These are phyloP conservation scores for Myxozyma mucilagina DNA, from an alignment of 805 yeast genomes.

Conservation along the genomic window DNA sequence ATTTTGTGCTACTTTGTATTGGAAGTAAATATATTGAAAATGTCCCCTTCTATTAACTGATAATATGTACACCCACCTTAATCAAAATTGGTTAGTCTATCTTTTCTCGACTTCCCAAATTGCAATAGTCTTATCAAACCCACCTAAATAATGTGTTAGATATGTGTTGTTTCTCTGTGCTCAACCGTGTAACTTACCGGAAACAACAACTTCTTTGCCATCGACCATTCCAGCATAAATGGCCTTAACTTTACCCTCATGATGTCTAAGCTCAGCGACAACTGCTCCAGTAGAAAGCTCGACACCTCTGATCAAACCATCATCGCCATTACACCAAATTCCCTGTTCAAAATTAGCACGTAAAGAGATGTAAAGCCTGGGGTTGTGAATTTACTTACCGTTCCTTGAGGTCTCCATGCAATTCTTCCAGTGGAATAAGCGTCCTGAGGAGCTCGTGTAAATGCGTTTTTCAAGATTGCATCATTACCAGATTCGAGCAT, in stretches of 20 bases:
- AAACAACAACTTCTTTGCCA: conserved; percentile 46
- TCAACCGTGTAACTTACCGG: conserved; percentile 38
- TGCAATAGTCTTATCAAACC: conserved; percentile 47
- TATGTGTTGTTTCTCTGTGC: neutral
- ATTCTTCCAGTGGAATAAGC: conserved; percentile 58
- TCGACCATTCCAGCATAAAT: conserved; percentile 38
- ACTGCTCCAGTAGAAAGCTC: conserved; percentile 48
- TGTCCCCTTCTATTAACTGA: too few species aligned
- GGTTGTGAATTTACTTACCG: conserved; percentile 7
- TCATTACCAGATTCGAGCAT: conserved; percentile 43
- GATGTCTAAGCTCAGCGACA: conserved; percentile 41
- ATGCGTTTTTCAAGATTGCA: conserved; percentile 47
- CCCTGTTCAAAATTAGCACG: conserved; percentile 42
- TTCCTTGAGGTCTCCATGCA: conserved; percentile 46
- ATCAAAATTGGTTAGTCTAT: neutral
- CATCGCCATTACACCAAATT: conserved; percentile 69
- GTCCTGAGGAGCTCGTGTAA: conserved; percentile 65
- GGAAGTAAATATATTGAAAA: neutral
- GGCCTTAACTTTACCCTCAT: conserved; percentile 53
- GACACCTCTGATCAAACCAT: conserved; percentile 62
- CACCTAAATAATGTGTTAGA: conserved; percentile 35
- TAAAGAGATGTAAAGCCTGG: neutral
- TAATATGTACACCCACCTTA: neutral
- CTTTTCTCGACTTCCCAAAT: conserved; percentile 39
- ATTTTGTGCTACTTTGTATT: neutral